A percentile compares a stretch with the other conserved stretches of the same genome.
Evolutionary conservation across 805 yeast genomes (phyloP).

Genomic region (Torulaspora delbrueckii): DNA sequence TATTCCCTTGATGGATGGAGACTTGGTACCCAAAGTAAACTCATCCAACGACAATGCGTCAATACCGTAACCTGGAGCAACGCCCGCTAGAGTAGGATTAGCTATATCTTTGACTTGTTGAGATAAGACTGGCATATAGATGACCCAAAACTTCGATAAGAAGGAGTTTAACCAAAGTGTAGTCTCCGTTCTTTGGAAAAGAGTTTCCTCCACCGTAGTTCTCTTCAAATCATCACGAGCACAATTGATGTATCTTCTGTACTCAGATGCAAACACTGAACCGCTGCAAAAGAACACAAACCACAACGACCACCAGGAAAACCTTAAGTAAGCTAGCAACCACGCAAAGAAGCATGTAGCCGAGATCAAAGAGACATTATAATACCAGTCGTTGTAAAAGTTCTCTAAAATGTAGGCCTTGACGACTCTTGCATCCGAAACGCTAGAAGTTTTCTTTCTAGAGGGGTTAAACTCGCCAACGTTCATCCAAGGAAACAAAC

Average conservation of each 20-base stretch:
- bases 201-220: slow-evolving; percentile 53
- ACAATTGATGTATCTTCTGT: slow-evolving; percentile 69
- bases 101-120: slow-evolving; percentile 68
- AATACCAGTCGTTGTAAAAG: slow-evolving; percentile 66
- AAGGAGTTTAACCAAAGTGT: slow-evolving; percentile 80
- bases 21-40: slow-evolving; percentile 74
- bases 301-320: slow-evolving; percentile 58
- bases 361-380: slow-evolving; percentile 57
- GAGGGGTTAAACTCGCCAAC: slow-evolving; percentile 31
- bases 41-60: slow-evolving; percentile 68
- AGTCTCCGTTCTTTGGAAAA: slow-evolving; percentile 62
- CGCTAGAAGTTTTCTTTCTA: slow-evolving; percentile 15
- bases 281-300: slow-evolving; percentile 57
- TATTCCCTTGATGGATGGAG: slow-evolving; percentile 69
- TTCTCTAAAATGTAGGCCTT: slow-evolving; percentile 62
- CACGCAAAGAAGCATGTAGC: slow-evolving; percentile 74
- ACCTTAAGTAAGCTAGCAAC: slow-evolving; percentile 57
- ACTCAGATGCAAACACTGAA: slow-evolving; percentile 67
- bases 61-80: slow-evolving; percentile 80
- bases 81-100: slow-evolving; percentile 61
- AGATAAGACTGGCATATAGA: slow-evolving; percentile 80
- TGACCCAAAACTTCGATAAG: slow-evolving; percentile 78
- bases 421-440: slow-evolving; percentile 36
- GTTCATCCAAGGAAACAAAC: slow-evolving; percentile 37
- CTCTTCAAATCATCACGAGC: slow-evolving; percentile 73